phyloP scores from a whole-genome alignment of 805 yeast species.

The Ogataea philodendri region DNA sequence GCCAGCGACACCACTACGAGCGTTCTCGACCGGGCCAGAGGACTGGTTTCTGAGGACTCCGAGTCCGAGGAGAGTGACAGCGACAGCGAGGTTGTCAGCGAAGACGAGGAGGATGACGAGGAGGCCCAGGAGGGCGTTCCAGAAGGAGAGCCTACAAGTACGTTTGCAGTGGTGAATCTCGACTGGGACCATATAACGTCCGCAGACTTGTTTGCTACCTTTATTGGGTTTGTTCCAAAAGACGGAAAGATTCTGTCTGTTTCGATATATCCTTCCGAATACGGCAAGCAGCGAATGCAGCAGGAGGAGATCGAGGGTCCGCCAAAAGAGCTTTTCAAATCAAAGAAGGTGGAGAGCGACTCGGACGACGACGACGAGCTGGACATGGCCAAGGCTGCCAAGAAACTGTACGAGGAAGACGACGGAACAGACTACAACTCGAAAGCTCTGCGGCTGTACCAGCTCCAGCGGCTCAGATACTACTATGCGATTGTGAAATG shows the following conservation, averaged over 20 bases:
- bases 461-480: conserved; percentile 87
- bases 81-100: conserved; percentile 35
- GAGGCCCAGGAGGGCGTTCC: conserved; percentile 56
- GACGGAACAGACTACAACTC: conserved; percentile 84
- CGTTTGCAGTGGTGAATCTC: conserved; percentile 89
- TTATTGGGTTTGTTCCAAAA: conserved; percentile 77
- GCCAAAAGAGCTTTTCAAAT: conserved; percentile 73
- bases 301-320: conserved; percentile 92
- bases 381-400: conserved; percentile 58
- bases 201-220: conserved; percentile 84
- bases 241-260: conserved; percentile 70
- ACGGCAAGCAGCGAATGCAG: conserved; percentile 88
- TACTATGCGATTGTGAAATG: conserved; percentile 89
- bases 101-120: conserved; percentile 18
- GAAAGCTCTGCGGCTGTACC: conserved; percentile 81
- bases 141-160: conserved; percentile 77
- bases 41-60: conserved; percentile 46
- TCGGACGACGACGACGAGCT: conserved; percentile 39
- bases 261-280: conserved; percentile 81
- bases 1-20: conserved; percentile 31
- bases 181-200: conserved; percentile 97
- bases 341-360: conserved; percentile 38
- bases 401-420: conserved; percentile 70
- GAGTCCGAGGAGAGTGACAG: conserved; percentile 35
- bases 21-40: conserved; percentile 54